Percentiles rank a stretch among this genome's conserved stretches.
Evolutionary conservation across 2,329 filamentous ascomycete species (phyloP).

Genomic region (Cadophora malorum): DNA sequence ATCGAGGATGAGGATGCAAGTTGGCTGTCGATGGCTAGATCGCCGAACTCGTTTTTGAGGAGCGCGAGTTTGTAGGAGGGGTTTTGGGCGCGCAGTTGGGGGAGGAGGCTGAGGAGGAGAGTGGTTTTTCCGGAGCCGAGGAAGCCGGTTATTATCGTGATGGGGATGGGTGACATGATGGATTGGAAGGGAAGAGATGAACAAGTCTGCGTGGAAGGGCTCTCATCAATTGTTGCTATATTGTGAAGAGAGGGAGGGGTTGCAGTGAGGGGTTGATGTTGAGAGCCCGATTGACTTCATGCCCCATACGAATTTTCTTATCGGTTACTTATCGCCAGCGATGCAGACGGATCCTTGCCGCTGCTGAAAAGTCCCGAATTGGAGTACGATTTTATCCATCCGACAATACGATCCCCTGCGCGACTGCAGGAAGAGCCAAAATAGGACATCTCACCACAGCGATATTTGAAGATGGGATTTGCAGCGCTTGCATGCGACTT

Average conservation of each 20-base stretch:
- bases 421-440: not conserved
- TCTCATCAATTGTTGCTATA: constrained; percentile 10
- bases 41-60: constrained; percentile 98
- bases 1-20: constrained; percentile 84
- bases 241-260: not conserved
- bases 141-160: constrained; percentile 96
- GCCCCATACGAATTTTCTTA: constrained; percentile 19
- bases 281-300: not conserved
- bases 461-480: not conserved
- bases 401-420: not conserved
- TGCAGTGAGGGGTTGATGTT: constrained; percentile 17
- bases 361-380: constrained; percentile 5
- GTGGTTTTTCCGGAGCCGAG: constrained; percentile 97
- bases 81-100: constrained; percentile 79
- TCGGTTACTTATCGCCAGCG: constrained; percentile 23
- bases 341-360: not conserved
- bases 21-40: constrained; percentile 91
- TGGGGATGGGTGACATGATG: constrained; percentile 74
- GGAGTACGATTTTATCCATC: not conserved
- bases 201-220: not conserved
- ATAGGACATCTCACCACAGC: not conserved
- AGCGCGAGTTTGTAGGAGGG: constrained; percentile 85
- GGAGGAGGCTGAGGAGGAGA: constrained; percentile 90
- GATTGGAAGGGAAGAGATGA: constrained; percentile 1
- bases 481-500: not conserved